Percentiles rank a stretch among this genome's conserved stretches.
Conservation (phyloP, 345 rosid species). For the Eucalyptus cloeziana region DNA sequence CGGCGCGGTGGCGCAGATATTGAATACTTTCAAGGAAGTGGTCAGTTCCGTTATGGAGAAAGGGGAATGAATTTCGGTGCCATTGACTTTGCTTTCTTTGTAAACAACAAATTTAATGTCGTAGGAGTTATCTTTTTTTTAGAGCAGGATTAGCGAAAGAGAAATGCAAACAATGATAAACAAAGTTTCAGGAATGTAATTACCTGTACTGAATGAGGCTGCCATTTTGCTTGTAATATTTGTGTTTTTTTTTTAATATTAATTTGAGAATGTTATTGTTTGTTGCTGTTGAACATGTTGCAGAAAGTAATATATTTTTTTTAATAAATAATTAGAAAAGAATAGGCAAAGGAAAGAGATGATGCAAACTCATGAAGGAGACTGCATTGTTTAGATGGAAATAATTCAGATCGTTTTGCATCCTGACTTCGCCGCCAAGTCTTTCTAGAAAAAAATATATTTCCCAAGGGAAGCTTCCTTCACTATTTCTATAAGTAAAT, state of each 20-base stretch:
- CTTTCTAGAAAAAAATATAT: not conserved
- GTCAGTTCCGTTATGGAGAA: conserved; percentile 17
- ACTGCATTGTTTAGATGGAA: not conserved
- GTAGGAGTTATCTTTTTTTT: not conserved
- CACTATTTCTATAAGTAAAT: not conserved
- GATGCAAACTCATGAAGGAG: not conserved
- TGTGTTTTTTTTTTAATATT: not conserved
- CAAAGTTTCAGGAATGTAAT: not conserved
- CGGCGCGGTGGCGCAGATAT: conserved; percentile 7
- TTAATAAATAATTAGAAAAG: not conserved
- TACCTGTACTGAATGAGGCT: not conserved
- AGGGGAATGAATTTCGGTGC: not conserved
- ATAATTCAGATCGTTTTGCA: not conserved
- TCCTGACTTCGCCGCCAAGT: not conserved
- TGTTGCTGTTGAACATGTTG: not conserved
- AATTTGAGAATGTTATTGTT: not conserved
- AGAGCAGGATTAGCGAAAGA: not conserved
- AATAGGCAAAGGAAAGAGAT: not conserved
- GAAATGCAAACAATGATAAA: not conserved
- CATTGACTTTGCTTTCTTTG: not conserved
- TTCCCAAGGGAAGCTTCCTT: not conserved
- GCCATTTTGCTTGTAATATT: not conserved
- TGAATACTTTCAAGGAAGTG: conserved; percentile 19
- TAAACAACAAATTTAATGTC: not conserved
- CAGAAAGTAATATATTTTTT: not conserved